Base-by-base conservation (phyloP, 768 basidiomycete species). In the Hysterangium stoloniferum region DNA sequence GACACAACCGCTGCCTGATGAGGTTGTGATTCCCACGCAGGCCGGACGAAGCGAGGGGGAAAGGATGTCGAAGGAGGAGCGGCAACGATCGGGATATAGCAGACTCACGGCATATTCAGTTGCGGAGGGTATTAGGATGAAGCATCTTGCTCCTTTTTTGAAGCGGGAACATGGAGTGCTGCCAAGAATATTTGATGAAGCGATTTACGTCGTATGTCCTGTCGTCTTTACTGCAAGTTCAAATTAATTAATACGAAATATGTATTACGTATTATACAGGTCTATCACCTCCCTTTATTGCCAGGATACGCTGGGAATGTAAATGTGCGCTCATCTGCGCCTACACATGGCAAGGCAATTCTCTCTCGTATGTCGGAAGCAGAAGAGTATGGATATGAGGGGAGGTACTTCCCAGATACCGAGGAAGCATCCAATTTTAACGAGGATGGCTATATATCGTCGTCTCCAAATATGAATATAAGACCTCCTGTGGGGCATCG, bases 91-190 rank as follows among this genome's bases (percentile, higher is more conserved):
- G 9, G 86, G 88, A 1, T 84, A 79, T 64, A 83, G 80, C 52
- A 74, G 92, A 27, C 76, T 95, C 48, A 92, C 93, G 0, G 91
- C 90, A 3, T 97, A 94, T 64, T 94, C 86, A 56, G 73, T 92
- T 5, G 87, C 88, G 6, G 91, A 94, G 57, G 77, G 77, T 6
- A 83, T 94, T 64, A 81, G 82, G 61, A 84, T 88, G 78, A 93
- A 90, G 64, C 67, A 86, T 0, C 67, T 96, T 19, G 81, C 84
- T 9, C 80, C 83, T 2, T 95, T 93, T 61, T 62, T 96, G 62
- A 95, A 94, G 66, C 72, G 94, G 45, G 94, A 97, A 61, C 94
- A 97, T 63, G 95, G 93, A 48, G 92, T 94, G 9, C 73, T 68
- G 8, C 90, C 83, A 1, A 73, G 94, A 53, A 76, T 90, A 0